A percentile compares a stretch with the other conserved stretches of the same genome.
These are phyloP conservation scores for Colletotrichum incanum DNA, from an alignment of 2,329 filamentous ascomycete species.

Conservation along the genomic window DNA sequence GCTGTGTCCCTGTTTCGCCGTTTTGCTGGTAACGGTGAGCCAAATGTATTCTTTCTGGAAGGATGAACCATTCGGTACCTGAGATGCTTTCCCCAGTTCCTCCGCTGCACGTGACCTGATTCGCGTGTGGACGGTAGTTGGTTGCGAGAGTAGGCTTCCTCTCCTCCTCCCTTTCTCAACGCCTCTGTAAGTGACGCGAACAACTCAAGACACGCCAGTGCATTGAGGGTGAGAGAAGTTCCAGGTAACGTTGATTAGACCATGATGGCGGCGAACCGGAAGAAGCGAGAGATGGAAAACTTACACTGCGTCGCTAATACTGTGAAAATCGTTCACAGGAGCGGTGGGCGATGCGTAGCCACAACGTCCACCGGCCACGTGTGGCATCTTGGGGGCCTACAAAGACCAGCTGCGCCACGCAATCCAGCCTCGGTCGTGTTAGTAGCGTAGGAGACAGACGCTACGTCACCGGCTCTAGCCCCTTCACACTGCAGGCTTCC, in stretches of 20 bases:
- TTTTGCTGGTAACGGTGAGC: conserved; percentile 1
- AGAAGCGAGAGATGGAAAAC: background rate
- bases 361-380: background rate
- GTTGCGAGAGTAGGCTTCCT: too few relatives aligned
- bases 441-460: background rate
- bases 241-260: too few relatives aligned
- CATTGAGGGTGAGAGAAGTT: too few relatives aligned
- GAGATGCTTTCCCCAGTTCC: background rate
- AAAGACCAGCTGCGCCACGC: conserved; percentile 25
- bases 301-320: too few relatives aligned
- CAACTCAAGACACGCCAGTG: too few relatives aligned
- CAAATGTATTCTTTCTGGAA: background rate
- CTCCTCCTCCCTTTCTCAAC: background rate
- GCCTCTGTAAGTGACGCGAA: background rate
- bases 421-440: background rate
- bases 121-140: background rate
- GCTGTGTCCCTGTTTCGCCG: conserved; percentile 14
- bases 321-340: background rate
- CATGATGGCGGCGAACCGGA: too few relatives aligned
- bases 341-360: background rate
- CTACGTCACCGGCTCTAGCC: conserved; percentile 27
- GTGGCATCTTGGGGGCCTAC: background rate
- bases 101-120: background rate
- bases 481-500: conserved; percentile 2
- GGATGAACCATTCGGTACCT: background rate